A percentile compares a stretch with the other conserved stretches of the same genome.
Conservation (phyloP, 2,329 filamentous ascomycete species). For the Fusarium mangiferae region DNA sequence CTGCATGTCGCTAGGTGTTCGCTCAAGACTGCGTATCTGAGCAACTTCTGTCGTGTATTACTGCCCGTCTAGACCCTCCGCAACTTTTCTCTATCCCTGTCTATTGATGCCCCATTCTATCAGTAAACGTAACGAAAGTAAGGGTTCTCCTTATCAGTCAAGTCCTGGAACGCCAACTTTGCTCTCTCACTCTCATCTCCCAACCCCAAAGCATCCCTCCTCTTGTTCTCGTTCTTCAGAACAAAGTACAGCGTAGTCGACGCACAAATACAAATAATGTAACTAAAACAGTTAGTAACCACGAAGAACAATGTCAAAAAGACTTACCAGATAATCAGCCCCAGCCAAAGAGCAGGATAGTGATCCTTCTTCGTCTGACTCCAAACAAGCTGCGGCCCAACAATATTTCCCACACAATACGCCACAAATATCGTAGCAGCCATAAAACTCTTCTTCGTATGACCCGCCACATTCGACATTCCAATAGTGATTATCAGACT, state of each 20-base stretch:
- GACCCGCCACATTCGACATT: conserved; percentile 76
- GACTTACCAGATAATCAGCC: conserved; percentile 68
- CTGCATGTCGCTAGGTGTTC: background rate
- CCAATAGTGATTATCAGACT: conserved; percentile 64
- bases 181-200: conserved; percentile 70
- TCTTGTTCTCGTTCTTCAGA: conserved; percentile 67
- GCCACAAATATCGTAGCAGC: conserved; percentile 79
- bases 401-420: conserved; percentile 80
- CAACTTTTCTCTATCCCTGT: background rate
- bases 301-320: rapidly evolving
- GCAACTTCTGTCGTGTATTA: background rate
- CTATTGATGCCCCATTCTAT: background rate
- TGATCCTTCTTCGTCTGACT: conserved; percentile 72
- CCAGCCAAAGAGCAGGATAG: conserved; percentile 77
- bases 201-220: conserved; percentile 55
- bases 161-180: conserved; percentile 72
- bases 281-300: conserved; percentile 54
- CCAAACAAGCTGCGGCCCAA: conserved; percentile 77
- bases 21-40: background rate
- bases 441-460: conserved; percentile 83
- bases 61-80: no score
- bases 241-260: conserved; percentile 67
- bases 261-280: conserved; percentile 72
- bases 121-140: conserved; percentile 69
- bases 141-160: conserved; percentile 75